These are phyloP conservation scores for Actinidia arguta DNA, from an alignment of 179 eudicot species.

Conservation along the genomic window DNA sequence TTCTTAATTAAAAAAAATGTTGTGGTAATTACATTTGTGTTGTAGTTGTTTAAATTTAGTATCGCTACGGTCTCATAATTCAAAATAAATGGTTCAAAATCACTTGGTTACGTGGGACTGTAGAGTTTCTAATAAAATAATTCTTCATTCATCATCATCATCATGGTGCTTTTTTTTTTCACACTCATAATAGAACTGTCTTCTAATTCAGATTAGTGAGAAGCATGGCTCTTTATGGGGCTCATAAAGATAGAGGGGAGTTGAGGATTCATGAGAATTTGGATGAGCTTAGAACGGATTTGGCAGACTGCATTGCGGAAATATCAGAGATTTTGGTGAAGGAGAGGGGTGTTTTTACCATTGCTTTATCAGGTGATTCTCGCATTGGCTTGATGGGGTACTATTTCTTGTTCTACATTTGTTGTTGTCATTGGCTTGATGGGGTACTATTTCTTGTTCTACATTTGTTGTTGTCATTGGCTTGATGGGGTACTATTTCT, in stretches of 20 bases:
- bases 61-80: too few species aligned
- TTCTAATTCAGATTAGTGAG: conserved; percentile 17
- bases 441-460: conserved; percentile 50
- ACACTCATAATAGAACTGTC: neutral
- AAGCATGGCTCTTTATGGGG: conserved; percentile 62
- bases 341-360: conserved; percentile 79
- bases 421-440: conserved; percentile 50
- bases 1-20: too few species aligned
- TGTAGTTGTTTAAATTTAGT: too few species aligned
- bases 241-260: conserved; percentile 63
- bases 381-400: conserved; percentile 83
- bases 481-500: conserved; percentile 65
- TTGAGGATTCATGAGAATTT: conserved; percentile 77
- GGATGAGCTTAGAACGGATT: conserved; percentile 78
- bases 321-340: conserved; percentile 80
- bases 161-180: too few species aligned
- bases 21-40: too few species aligned
- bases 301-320: conserved; percentile 83
- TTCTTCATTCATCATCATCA: too few species aligned
- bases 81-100: too few species aligned
- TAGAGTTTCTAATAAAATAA: neutral
- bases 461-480: conserved; percentile 32
- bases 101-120: too few species aligned
- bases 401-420: neutral
- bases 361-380: conserved; percentile 95